phyloP scores from a whole-genome alignment of 768 basidiomycete species.

The Boletus tylopilopsis region DNA sequence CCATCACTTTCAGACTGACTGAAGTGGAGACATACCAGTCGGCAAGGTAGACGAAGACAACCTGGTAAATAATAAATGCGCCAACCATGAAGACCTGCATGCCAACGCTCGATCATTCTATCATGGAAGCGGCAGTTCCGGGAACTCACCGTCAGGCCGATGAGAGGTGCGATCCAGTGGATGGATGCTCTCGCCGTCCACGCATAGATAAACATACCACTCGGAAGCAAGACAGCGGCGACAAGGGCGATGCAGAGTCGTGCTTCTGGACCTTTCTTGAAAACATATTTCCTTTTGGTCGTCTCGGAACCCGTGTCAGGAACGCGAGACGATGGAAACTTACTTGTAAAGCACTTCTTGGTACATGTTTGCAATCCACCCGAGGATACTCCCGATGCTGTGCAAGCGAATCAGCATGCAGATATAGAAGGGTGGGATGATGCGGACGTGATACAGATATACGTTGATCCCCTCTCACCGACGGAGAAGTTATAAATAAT shows the following conservation, averaged over 20 bases:
- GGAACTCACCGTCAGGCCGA: conserved; percentile 24
- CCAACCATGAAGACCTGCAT: conserved; percentile 49
- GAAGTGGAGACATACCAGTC: conserved; percentile 45
- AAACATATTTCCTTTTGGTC: conserved; percentile 27
- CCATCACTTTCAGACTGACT: not conserved
- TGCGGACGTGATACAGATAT: conserved; percentile 52
- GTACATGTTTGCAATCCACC: conserved; percentile 42
- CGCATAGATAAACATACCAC: conserved; percentile 69
- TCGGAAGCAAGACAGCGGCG: conserved; percentile 51
- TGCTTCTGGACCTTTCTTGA: conserved; percentile 48
- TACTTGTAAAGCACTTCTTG: conserved; percentile 52
- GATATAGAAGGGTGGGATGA: not conserved
- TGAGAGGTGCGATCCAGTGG: conserved; percentile 51
- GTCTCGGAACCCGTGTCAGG: not conserved
- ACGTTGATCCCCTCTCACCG: conserved; percentile 58
- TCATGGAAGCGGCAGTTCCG: not conserved
- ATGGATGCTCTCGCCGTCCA: conserved; percentile 57
- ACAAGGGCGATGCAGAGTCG: conserved; percentile 55
- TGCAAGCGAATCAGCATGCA: not conserved
- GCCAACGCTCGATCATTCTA: not conserved
- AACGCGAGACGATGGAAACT: conserved; percentile 9
- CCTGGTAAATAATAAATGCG: conserved; percentile 53
- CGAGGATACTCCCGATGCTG: conserved; percentile 55
- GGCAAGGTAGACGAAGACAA: conserved; percentile 57
- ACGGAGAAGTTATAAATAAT: conserved; percentile 56